Percentiles rank a stretch among this genome's conserved stretches.
phyloP scores from a whole-genome alignment of 805 yeast species.

The Zygoascus biomembranicola region DNA sequence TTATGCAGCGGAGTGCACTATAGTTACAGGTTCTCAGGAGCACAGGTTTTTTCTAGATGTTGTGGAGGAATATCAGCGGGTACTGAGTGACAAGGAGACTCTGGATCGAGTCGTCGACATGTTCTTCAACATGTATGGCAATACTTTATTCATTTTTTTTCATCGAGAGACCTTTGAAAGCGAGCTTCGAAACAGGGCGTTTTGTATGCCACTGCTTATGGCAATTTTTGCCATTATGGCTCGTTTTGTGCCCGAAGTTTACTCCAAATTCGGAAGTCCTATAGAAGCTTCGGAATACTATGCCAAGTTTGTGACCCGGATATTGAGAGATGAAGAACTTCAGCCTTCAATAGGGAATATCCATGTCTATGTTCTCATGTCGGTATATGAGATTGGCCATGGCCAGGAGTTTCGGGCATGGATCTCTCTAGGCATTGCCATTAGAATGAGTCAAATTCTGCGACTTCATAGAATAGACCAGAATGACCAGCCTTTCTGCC shows the following conservation, averaged over 20 bases:
- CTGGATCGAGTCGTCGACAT: not conserved
- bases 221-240: not conserved
- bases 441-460: not conserved
- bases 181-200: not conserved
- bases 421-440: not conserved
- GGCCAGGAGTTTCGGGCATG: not conserved
- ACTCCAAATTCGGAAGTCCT: not conserved
- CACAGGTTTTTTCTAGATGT: not conserved
- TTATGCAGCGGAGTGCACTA: not conserved
- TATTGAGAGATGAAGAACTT: not conserved
- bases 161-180: not conserved
- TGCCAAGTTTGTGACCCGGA: not conserved
- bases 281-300: not conserved
- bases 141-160: not conserved
- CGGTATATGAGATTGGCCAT: not conserved
- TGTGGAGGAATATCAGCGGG: not conserved
- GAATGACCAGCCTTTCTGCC: not conserved
- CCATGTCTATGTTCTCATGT: not conserved
- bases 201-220: not conserved
- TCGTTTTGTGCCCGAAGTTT: not conserved
- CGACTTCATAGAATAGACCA: not conserved
- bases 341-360: not conserved
- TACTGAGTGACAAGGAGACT: not conserved
- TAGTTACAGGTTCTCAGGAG: not conserved
- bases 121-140: not conserved